These are phyloP conservation scores for thale cress (Arabidopsis thaliana) DNA, from an alignment of 345 rosid genomes.

Conservation along the genomic window TAIR10.1 NC_003075.7:18029501-18030000, in stretches of 20 bases:
- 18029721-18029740: not conserved
- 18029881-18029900: not conserved
- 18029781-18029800: not conserved
- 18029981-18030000: not conserved
- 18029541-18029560: not conserved
- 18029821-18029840: not conserved
- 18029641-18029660: not conserved
- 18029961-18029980: not conserved
- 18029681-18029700: not conserved
- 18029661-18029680: not conserved
- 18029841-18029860: not conserved
- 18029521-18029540: not conserved
- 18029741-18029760: not conserved
- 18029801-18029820: not conserved
- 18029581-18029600: not conserved
- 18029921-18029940: not conserved
- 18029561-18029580: not conserved
- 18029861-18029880: not conserved
- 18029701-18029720: not conserved
- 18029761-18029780: not conserved
- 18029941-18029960: not conserved
- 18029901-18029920: not conserved
- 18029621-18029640: not conserved
- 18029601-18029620: not conserved
- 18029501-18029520: not conserved